Percentiles rank a stretch among this genome's conserved stretches.
phyloP scores from a whole-genome alignment of 2,329 filamentous ascomycete species.

The Thielaviopsis ethacetica region DNA sequence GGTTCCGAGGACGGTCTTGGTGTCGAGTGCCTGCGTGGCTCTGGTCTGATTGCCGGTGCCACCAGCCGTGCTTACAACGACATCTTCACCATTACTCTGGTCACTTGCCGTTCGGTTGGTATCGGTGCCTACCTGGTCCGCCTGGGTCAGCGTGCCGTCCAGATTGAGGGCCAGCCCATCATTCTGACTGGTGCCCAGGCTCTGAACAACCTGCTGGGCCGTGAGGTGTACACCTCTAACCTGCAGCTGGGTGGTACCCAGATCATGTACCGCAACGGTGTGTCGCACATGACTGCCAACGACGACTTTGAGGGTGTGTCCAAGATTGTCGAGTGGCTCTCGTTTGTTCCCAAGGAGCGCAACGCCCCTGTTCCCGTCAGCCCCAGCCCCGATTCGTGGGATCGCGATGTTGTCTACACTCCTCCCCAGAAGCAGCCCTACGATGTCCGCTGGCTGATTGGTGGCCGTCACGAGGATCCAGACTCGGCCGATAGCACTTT shows the following conservation, averaged over 20 bases:
- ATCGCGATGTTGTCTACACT: slow-evolving; percentile 78
- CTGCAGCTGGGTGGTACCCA: slow-evolving; percentile 98
- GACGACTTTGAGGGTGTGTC: slow-evolving; percentile 97
- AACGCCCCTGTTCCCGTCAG: slow-evolving; percentile 85
- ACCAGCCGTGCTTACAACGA: slow-evolving; percentile 96
- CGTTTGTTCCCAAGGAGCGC: slow-evolving; percentile 91
- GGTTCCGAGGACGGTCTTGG: slow-evolving; percentile 90
- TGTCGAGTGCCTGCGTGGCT: slow-evolving; percentile 93
- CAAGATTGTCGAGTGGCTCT: slow-evolving; percentile 97
- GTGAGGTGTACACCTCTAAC: slow-evolving; percentile 98
- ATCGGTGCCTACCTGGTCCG: slow-evolving; percentile 98
- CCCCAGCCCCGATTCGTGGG: slow-evolving; percentile 72
- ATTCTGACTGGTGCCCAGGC: slow-evolving; percentile 95
- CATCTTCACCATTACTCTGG: slow-evolving; percentile 94
- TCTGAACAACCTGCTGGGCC: slow-evolving; percentile 93
- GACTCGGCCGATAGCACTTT: slow-evolving; percentile 57
- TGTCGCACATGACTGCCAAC: slow-evolving; percentile 94
- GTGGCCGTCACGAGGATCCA: slow-evolving; percentile 39
- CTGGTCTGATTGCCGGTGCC: slow-evolving; percentile 93
- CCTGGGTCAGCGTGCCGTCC: slow-evolving; percentile 93
- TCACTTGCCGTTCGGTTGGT: slow-evolving; percentile 96
- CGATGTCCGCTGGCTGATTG: slow-evolving; percentile 88
- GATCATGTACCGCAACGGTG: slow-evolving; percentile 99
- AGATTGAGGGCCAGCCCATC: slow-evolving; percentile 97
- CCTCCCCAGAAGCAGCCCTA: slow-evolving; percentile 70